Percentiles rank a stretch among this genome's conserved stretches.
These are phyloP conservation scores for Cutaneotrichosporon sp. DNA, from an alignment of 1,284 basidiomycete genomes.

Conservation along the genomic window DNA sequence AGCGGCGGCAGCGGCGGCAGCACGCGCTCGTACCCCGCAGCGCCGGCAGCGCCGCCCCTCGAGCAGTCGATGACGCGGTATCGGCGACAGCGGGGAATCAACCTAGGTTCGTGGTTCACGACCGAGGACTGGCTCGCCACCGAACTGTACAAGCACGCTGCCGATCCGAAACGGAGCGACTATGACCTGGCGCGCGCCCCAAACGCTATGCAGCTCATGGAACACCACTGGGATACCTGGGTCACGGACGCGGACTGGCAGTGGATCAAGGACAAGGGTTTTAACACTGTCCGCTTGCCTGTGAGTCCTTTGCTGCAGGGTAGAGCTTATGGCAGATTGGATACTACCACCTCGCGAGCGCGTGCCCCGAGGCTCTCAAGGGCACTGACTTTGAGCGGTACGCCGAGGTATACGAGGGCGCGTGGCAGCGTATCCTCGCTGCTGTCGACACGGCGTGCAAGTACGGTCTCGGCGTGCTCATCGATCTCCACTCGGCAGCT, in stretches of 20 bases:
- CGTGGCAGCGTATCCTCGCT: slow-evolving; percentile 64
- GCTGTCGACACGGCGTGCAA: slow-evolving; percentile 61
- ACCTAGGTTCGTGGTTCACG: slow-evolving; percentile 69
- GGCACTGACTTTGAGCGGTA: slow-evolving; percentile 66
- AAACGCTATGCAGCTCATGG: slow-evolving; percentile 58
- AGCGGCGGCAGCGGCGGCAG: background rate
- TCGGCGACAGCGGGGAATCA: slow-evolving; percentile 73
- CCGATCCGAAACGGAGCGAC: slow-evolving; percentile 52
- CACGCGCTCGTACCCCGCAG: slow-evolving; percentile 8
- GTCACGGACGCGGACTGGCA: slow-evolving; percentile 64
- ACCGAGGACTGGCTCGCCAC: slow-evolving; percentile 66
- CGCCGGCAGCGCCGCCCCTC: slow-evolving; percentile 15
- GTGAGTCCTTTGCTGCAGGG: slow-evolving; percentile 50
- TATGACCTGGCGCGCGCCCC: slow-evolving; percentile 60
- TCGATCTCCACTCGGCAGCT: slow-evolving; percentile 54
- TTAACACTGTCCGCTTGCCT: slow-evolving; percentile 78
- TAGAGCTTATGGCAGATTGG: slow-evolving; percentile 54
- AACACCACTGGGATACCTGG: slow-evolving; percentile 77
- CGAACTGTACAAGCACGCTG: slow-evolving; percentile 51
- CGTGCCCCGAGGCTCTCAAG: slow-evolving; percentile 59
- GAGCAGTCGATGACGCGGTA: slow-evolving; percentile 53
- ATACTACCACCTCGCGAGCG: slow-evolving; percentile 66
- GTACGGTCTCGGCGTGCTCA: slow-evolving; percentile 69
- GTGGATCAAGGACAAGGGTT: slow-evolving; percentile 67
- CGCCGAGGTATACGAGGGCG: slow-evolving; percentile 60